Evolutionary conservation across 768 basidiomycete genomes (phyloP), one percentile per base, ranked within the genome.

Genomic region (Butyriboletus loyo): DNA sequence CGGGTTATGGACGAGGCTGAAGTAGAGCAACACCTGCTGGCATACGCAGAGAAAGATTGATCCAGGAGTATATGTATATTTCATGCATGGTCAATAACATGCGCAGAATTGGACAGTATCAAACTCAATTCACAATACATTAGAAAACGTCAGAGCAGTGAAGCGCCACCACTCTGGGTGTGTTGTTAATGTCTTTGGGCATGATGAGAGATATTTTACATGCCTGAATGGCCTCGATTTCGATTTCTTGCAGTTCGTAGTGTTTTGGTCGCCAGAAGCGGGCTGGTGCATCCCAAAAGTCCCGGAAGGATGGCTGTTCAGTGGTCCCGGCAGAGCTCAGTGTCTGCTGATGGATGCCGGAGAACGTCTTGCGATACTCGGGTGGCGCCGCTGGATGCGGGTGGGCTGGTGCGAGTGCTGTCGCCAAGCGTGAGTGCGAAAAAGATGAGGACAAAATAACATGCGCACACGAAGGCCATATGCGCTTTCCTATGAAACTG

Each of bases 41-140:
- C 91, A 50, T 93, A 92, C 58, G 92, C 90, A 40, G 91, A 93
- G 78, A 92, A 89, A 70, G 91, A 93, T 70, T 93, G 75, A 77
- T 60, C 36, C n/a, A 6, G 21, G 14, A 19, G n/a, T n/a, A n/a
- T n/a, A n/a, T 28, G 14, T 19, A 35, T 48, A 42, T 52, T 39
- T 22, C 36, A 35, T 34, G 11, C 44, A n/a, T 17, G 35, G 46
- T 22, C 25, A 34, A 41, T 28, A 21, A 19, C 36, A n/a, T 27
- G 38, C 37, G 3, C 24, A 24, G 53, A n/a, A 28, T 24, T 15
- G n/a, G n/a, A 19, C 14, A 34, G 28, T 25, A 32, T 41, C 17
- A 49, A 13, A 39, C 14, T 44, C 48, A 50, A 27, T 27, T 56
- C 37, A 32, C 51, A 46, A 38, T 11, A 34, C 32, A 42, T 39